Base-by-base conservation (phyloP, 23 red algal genomes). In the Chondrus crispus region DNA sequence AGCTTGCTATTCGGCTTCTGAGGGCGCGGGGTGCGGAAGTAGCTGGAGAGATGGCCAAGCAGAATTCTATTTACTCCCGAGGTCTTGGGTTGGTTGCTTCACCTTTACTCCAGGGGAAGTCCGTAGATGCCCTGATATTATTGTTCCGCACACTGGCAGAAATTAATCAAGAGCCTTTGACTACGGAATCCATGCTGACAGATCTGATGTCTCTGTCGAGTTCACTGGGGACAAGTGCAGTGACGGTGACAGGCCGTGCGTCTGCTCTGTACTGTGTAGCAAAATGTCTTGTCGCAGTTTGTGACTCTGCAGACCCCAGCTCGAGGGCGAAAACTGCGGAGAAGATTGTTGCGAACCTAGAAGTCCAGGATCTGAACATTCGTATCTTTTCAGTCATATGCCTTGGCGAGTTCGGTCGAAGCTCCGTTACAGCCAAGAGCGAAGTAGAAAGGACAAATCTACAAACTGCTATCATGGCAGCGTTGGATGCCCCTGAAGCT, bases 51-150 rank as follows among this genome's bases (percentile, higher is more conserved):
- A 68, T 92, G 22, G 51, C 62, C 46, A 50, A 24, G 2, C 77
- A 37, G 9, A 64, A 84, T n/a, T 82, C 77, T 46, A 73, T 92
- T 40, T 92, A 84, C 62, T 36, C 42, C 9, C 49, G 62, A 30
- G 89, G 63, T n/a, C 60, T 82, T 55, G 36, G 46, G 40, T 44
- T 92, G 52, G 54, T 68, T 84, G 62, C 69, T 37, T 95, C 93
- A 10, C 88, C 85, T 58, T 54, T 95, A 24, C 76, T 91, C 29
- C 93, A 95, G 42, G 93, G 93, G 40, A 29, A 69, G 14, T 80
- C 88, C 16, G 69, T 95, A 62, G 77, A 95, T 39, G 52, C 85
- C 14, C n/a, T 95, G 30, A 46, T 91, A 19, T 32, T 30, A 11
- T 88, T 95, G 40, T 66, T 95, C 11, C 51, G 80, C 18, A 68